Evolutionary conservation across 2,329 filamentous ascomycete genomes (phyloP).

Genomic region (Paraphaeosphaeria minitans): DNA sequence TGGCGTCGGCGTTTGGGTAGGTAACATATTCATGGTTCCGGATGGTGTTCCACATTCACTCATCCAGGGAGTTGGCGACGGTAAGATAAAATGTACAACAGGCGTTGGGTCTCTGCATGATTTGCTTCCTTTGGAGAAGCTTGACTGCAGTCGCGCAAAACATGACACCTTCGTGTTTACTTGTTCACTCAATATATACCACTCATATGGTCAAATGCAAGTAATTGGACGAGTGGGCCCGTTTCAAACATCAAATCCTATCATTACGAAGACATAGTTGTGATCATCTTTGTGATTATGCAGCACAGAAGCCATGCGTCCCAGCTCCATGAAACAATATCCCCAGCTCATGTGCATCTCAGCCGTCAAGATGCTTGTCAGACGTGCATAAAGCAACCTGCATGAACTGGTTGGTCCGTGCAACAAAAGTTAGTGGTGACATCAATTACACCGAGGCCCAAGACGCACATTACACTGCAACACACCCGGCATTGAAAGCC

Average conservation of each 20-base stretch:
- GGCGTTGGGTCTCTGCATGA: background rate
- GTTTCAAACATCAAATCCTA: no score
- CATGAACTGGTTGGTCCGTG: constrained; percentile 16
- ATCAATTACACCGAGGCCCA: constrained; percentile 11
- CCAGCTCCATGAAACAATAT: background rate
- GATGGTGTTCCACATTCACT: background rate
- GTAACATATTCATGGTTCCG: background rate
- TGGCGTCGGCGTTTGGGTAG: constrained; percentile 39
- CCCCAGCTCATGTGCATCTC: background rate
- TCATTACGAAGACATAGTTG: background rate
- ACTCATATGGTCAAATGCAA: no score
- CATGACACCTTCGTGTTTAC: background rate
- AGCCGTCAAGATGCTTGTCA: background rate
- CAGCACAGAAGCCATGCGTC: background rate
- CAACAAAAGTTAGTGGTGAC: constrained; percentile 16
- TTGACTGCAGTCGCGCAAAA: background rate
- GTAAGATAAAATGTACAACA: constrained; percentile 22
- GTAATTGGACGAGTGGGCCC: no score
- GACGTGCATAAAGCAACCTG: constrained; percentile 26
- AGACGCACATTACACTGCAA: background rate
- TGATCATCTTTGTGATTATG: background rate
- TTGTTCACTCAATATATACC: background rate
- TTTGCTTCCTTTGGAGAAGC: background rate
- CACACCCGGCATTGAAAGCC: background rate
- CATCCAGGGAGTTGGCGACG: constrained; percentile 36